Base-by-base conservation (phyloP, 78 protist species). In the Dictyostelium capitatum region DNA sequence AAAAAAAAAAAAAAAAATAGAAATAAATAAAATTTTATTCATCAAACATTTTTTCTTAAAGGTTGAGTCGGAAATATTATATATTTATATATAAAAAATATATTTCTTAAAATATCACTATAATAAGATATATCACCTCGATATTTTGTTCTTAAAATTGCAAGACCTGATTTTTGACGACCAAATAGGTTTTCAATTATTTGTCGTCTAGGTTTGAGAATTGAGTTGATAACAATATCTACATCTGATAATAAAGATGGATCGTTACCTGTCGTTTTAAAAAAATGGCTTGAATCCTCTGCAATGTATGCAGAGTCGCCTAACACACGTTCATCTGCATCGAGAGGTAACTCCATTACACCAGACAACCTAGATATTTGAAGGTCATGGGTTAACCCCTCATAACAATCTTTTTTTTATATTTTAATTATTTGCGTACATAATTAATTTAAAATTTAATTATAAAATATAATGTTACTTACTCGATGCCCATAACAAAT, bases 31-130 rank as follows among this genome's bases (percentile, higher is more conserved):
- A n/a, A n/a, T n/a, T n/a, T n/a, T n/a, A n/a, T n/a, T n/a, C n/a
- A n/a, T n/a, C n/a, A n/a, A n/a, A n/a, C n/a, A n/a, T n/a, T n/a
- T n/a, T n/a, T n/a, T n/a, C n/a, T n/a, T n/a, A n/a, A n/a, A n/a
- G n/a, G n/a, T n/a, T n/a, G n/a, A n/a, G n/a, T n/a, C n/a, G n/a
- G n/a, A n/a, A n/a, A n/a, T n/a, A n/a, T n/a, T n/a, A n/a, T n/a
- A n/a, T n/a, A n/a, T n/a, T n/a, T n/a, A n/a, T n/a, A n/a, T n/a
- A n/a, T n/a, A n/a, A n/a, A n/a, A n/a, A n/a, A n/a, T n/a, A n/a
- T n/a, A n/a, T n/a, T n/a, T n/a, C n/a, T 57, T 47, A 74, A 74
- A 10, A 74, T 74, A n/a, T 74, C 59, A n/a, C 37, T 12, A 74
- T n/a, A 74, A 19, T 47, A 48, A 5, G 47, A 37, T 1, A 74